Conservation (phyloP, 2,329 filamentous ascomycete species). For the Boeremia lycopersici region DNA sequence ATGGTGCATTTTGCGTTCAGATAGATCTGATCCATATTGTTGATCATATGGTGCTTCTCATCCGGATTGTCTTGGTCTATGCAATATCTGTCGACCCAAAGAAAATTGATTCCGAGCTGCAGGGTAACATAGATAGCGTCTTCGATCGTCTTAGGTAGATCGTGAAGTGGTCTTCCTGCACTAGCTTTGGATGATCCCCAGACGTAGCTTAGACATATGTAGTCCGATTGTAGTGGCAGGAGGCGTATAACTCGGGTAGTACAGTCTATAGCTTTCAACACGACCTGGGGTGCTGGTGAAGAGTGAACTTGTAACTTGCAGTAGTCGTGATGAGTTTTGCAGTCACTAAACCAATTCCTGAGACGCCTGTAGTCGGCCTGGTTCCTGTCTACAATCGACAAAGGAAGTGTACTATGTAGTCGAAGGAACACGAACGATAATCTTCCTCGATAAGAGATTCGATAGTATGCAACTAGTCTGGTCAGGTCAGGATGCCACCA, state of each 20-base stretch:
- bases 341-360: background rate
- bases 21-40: slow-evolving; percentile 12
- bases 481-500: background rate
- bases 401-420: background rate
- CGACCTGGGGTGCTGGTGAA: background rate
- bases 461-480: background rate
- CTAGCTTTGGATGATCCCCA: background rate
- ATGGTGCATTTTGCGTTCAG: slow-evolving; percentile 11
- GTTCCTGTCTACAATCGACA: background rate
- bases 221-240: background rate
- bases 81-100: slow-evolving; percentile 20
- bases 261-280: background rate
- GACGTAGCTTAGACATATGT: slow-evolving; percentile 4
- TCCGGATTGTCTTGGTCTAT: slow-evolving; percentile 10
- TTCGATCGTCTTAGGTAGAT: background rate
- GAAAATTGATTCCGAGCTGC: slow-evolving; percentile 5
- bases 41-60: slow-evolving; percentile 10
- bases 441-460: background rate
- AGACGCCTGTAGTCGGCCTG: background rate
- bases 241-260: background rate
- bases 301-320: background rate
- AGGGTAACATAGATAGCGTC: background rate
- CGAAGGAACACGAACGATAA: background rate
- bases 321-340: background rate
- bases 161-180: background rate